Percentiles rank a stretch among this genome's conserved stretches.
phyloP scores from a whole-genome alignment of 257 asterid genomes.

The Ilex asprella region DNA sequence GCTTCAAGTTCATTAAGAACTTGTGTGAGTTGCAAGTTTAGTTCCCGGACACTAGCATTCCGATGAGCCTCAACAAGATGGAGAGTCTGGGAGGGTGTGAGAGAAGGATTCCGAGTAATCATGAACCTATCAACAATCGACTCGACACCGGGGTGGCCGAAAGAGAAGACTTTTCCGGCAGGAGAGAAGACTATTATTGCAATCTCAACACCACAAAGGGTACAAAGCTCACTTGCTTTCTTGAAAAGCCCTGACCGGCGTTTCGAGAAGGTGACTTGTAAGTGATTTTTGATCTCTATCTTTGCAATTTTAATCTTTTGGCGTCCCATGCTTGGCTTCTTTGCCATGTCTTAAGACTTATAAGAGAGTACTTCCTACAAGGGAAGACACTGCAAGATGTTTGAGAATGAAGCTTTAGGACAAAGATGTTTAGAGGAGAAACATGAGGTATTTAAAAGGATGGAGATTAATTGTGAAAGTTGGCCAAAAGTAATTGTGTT shows the following conservation, averaged over 20 bases:
- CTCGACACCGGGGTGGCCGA: constrained; percentile 66
- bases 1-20: constrained; percentile 36
- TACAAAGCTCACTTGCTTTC: constrained; percentile 75
- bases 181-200: constrained; percentile 68
- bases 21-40: constrained; percentile 54
- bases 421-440: not conserved
- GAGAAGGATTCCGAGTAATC: constrained; percentile 18
- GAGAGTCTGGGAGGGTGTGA: constrained; percentile 16
- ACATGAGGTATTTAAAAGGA: constrained; percentile 23
- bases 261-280: constrained; percentile 71
- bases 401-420: too few species aligned
- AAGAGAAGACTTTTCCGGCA: constrained; percentile 67
- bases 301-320: constrained; percentile 69
- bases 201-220: constrained; percentile 58
- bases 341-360: constrained; percentile 32
- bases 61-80: constrained; percentile 46
- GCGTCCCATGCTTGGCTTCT: constrained; percentile 58
- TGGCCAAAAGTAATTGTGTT: constrained; percentile 5
- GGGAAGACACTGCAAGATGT: too few species aligned
- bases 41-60: constrained; percentile 41
- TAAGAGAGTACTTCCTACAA: too few species aligned
- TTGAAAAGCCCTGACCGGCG: constrained; percentile 66
- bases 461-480: constrained; percentile 12
- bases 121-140: constrained; percentile 41
- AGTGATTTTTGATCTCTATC: constrained; percentile 53